Conservation (phyloP, 2,329 filamentous ascomycete species). For the Cladosporium velox region DNA sequence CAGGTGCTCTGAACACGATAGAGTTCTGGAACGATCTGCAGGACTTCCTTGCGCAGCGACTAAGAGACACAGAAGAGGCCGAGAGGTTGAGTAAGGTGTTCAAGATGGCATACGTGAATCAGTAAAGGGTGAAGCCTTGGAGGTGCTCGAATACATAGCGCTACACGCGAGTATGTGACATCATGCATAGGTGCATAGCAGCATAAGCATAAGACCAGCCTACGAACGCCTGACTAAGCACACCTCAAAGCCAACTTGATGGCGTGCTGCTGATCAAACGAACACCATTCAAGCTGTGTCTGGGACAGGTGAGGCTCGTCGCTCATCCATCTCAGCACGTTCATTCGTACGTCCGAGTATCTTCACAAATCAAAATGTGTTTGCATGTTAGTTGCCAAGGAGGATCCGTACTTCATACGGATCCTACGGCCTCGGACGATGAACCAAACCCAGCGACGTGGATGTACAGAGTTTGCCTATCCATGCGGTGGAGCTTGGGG, state of each 20-base stretch:
- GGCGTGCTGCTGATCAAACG: not conserved
- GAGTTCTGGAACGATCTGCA: conserved; percentile 86
- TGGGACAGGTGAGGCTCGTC: not conserved
- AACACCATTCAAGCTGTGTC: not conserved
- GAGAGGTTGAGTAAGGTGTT: conserved; percentile 68
- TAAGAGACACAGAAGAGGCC: conserved; percentile 69
- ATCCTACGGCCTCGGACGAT: not conserved
- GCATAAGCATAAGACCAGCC: not conserved
- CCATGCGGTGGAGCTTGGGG: too few relatives aligned
- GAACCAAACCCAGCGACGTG: not conserved
- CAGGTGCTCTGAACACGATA: conserved; percentile 64
- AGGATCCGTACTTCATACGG: not conserved
- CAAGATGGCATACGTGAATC: conserved; percentile 65
- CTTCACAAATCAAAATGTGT: not conserved
- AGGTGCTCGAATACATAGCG: not conserved
- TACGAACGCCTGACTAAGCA: not conserved
- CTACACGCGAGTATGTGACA: not conserved
- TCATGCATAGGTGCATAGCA: not conserved
- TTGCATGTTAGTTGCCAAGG: not conserved
- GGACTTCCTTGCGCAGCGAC: conserved; percentile 75
- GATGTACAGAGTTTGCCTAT: not conserved
- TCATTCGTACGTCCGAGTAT: not conserved
- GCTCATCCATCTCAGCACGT: not conserved
- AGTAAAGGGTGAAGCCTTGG: conserved; percentile 22
- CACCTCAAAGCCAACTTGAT: not conserved